Percentiles rank a stretch among this genome's conserved stretches.
phyloP scores from a whole-genome alignment of 2,329 filamentous ascomycete species.

The Pyrenochaeta sp. region DNA sequence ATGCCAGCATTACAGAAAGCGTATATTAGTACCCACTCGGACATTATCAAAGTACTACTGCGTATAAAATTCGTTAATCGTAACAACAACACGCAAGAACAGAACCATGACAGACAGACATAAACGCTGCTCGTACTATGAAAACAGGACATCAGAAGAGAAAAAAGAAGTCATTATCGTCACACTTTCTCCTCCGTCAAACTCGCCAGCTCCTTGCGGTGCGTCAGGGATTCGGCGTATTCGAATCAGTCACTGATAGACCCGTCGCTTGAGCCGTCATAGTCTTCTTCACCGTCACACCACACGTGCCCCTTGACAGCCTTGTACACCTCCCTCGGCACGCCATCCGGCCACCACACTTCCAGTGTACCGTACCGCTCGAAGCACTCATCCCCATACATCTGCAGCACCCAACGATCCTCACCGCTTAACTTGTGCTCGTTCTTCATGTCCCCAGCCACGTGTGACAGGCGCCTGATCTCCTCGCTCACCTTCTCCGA shows the following conservation, averaged over 20 bases:
- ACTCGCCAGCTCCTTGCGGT: too few relatives aligned
- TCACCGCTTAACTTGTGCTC: constrained; percentile 21
- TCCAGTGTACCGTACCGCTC: constrained; percentile 35
- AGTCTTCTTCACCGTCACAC: constrained; percentile 20
- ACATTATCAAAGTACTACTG: too few relatives aligned
- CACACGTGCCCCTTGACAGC: constrained; percentile 20
- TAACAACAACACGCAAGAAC: too few relatives aligned
- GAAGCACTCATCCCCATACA: constrained; percentile 41
- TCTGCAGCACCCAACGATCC: constrained; percentile 34
- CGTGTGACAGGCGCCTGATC: constrained; percentile 9
- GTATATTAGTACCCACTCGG: too few relatives aligned
- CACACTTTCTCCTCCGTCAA: too few relatives aligned
- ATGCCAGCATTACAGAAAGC: too few relatives aligned
- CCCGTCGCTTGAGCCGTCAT: constrained; percentile 5
- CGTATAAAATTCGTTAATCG: too few relatives aligned
- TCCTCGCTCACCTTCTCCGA: constrained; percentile 14
- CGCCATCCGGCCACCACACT: constrained; percentile 29
- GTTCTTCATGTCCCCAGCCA: constrained; percentile 11
- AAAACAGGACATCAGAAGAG: too few relatives aligned
- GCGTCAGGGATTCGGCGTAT: too few relatives aligned
- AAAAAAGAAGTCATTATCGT: too few relatives aligned
- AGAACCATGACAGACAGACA: too few relatives aligned
- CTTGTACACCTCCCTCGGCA: constrained; percentile 39
- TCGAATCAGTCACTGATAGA: not conserved
- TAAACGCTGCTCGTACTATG: too few relatives aligned